Evolutionary conservation across 1,284 basidiomycete genomes (phyloP).

Genomic region (Ganoderma boninense): DNA sequence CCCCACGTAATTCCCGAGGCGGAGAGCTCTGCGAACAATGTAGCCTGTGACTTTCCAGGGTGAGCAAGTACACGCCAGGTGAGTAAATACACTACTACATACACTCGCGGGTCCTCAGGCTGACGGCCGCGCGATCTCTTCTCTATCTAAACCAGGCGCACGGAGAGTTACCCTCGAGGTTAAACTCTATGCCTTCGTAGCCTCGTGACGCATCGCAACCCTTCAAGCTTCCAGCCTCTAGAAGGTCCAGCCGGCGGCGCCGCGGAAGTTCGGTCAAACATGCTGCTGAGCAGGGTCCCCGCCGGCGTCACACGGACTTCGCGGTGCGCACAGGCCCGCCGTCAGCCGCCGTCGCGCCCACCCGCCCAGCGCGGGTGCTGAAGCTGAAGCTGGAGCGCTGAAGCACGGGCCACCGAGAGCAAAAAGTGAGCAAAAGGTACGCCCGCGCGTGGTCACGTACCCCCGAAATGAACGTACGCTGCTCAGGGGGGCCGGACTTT

Average conservation of each 20-base stretch:
- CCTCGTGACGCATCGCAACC: neutral
- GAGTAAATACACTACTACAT: neutral
- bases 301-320: neutral
- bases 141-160: neutral
- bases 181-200: neutral
- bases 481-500: neutral
- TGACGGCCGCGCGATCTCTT: neutral
- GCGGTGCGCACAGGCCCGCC: neutral
- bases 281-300: neutral
- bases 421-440: constrained; percentile 4
- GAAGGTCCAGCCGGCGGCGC: neutral
- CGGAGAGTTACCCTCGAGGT: neutral
- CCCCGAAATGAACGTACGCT: neutral
- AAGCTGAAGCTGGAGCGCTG: neutral
- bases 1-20: neutral
- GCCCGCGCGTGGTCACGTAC: neutral
- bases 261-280: neutral
- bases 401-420: neutral
- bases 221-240: neutral
- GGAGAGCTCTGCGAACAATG: neutral
- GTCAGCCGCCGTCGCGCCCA: neutral
- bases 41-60: neutral
- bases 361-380: constrained; percentile 3
- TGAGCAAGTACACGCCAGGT: neutral
- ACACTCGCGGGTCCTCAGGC: neutral